Evolutionary conservation across 306 rosid species (phyloP), one percentile per base, ranked within the genome.

Genomic region (Ormosia semicastrata): DNA sequence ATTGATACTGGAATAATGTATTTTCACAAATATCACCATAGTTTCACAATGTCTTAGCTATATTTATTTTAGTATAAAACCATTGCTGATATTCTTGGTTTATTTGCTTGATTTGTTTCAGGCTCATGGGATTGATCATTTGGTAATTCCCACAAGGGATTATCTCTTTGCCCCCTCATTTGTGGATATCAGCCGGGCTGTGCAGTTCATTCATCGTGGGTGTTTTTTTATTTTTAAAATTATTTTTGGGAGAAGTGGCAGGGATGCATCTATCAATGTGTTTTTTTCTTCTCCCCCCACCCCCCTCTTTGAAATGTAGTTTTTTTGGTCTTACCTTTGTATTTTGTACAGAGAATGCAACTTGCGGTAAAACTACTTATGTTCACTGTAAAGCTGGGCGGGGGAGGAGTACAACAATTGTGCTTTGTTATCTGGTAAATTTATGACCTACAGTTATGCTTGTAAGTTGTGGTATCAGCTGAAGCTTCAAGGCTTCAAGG

Each of bases 381-480:
- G 99, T 95, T 76, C 99, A 95, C 78, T 95, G 99, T 89, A 95
- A 95, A 90, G 99, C 98, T 63, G 99, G 99, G 64, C 87, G 98
- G 7, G 99, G 99, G 56, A 90, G 98, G 90, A 95, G 99, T 85
- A 95, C 99, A 11, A 95, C 99, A 70, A 87, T 95, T 71, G 97
- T 95, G 80, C 99, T 95, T 52, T 95, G 99, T 78, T 95, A 93
- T 90, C 87, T 95, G 99, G 98, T 95, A 92, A 85, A 58, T 54
- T 67, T 63, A 32, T 58, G 37, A 68, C 46, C 49, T 67, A 13
- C 11, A 24, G 17, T 44, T 73, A 15, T 15, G 69, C 37, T 77
- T 54, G 56, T 37, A 8, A 59, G 66, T 58, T 68, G 56, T 43
- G 71, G 58, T 65, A 36, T 50, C 7, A 7, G 74, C 13, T 73